Base-by-base conservation (phyloP, 495 filamentous ascomycete species). In the Venustampulla echinocandica region DNA sequence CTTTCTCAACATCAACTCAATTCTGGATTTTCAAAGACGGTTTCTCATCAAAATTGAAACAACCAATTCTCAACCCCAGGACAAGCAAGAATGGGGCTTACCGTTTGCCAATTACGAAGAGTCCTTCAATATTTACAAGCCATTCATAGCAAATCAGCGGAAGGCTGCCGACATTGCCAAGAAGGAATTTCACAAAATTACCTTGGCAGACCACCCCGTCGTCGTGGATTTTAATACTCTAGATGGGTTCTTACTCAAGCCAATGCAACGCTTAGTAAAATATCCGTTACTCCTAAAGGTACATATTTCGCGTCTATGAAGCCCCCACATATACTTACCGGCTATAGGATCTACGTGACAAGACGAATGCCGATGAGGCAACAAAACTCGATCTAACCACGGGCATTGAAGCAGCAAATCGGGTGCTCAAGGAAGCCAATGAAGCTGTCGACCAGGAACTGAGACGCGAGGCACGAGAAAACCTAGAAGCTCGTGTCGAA, bases 41-140 rank as follows among this genome's bases (percentile, higher is more conserved):
- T 98, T 98, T 58, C 67, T 97, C 40, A 97, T 98, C 61, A 78
- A 86, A 40, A 87, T 98, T 49, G 92, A 98, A 65, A 93, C 93
- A 37, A 90, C 88, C 42, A 95, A 97, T 57, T 84, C 84, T 13
- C 74, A 83, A 61, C 77, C 85, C 1, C 78, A 84, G 46, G 69
- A 79, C 20, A 69, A 75, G 50, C 92, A 98, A 61, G 83, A 93
- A 61, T 98, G 92, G 92, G 93, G 92, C 15, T 74, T 77, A 17
- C 74, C 92, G 0, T 97, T 98, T 62, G 74, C 81, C 6, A 69
- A 79, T 6, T 70, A 74, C 38, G 84, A 90, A 58, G 84, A 89
- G 43, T 77, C 76, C 0, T 95, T 98, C 61, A 76, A 74, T 42
- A 86, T 89, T 44, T 98, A 98, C 58, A 87, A 94, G 54, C 92